Evolutionary conservation across 2,329 filamentous ascomycete species (phyloP), one percentile per base, ranked within the genome.

Genomic region (Epichloe baconii): DNA sequence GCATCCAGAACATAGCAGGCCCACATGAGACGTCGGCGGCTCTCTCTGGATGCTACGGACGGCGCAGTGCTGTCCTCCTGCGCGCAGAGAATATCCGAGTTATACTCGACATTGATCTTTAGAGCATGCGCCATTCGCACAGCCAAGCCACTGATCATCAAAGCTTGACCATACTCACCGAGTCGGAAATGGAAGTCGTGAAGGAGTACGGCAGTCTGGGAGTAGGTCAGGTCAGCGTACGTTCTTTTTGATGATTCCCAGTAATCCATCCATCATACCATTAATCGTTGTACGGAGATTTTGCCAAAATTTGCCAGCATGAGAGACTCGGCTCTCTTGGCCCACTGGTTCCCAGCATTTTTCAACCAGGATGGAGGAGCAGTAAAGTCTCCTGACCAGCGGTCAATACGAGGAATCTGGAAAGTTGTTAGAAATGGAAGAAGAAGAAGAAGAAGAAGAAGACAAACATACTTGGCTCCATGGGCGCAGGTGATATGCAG

Each of bases 51-150:
- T 5, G 68, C 66, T 0, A 68, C 64, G 0, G 67, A 68, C 0
- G 66, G 66, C 1, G 61, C 58, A 2, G 54, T 56, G 2, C 59
- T 57, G 40, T 62, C 60, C 41, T 56, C 51, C 21, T 68, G 64
- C 37, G 66, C 61, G 50, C 67, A 68, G n/a, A 70, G 61, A 34
- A 70, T 62, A 46, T 70, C 67, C 21, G 63, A 52, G 4, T 65
- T 66, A 49, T 62, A 62, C 44, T 70, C 68, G 17, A 62, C 57
- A 48, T 70, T 67, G 54, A 70, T 66, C 48, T 68, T 66, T 6
- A 70, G 57, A n/a, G 67, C 67, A 44, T 70, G 68, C 2, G 68
- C 68, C 67, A 70, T 69, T 35, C 68, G 66, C 6, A 70, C 67
- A 21, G 66, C 62, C 17, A 70, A 58, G n/a, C 68, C 67, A 38